Percentiles rank a stretch among this genome's conserved stretches.
Conservation (phyloP, 768 basidiomycete genomes). For the Cubamyces lactineus region DNA sequence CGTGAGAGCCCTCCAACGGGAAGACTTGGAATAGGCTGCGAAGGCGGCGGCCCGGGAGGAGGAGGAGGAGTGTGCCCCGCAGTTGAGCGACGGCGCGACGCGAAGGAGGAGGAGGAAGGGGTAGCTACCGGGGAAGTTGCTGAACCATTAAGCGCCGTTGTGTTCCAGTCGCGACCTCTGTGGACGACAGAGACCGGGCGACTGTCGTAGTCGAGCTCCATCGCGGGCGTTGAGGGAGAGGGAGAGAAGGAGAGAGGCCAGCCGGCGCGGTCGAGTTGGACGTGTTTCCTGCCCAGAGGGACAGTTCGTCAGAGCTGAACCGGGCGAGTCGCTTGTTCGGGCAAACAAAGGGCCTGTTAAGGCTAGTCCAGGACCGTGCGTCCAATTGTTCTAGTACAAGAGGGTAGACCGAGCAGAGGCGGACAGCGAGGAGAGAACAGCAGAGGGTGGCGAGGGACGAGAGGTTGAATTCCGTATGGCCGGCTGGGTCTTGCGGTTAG, state of each 20-base stretch:
- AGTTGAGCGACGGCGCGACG: constrained; percentile 69
- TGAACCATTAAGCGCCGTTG: constrained; percentile 21
- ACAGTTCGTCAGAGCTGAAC: constrained; percentile 21
- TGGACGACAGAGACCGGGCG: constrained; percentile 31
- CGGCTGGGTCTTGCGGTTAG: constrained; percentile 10
- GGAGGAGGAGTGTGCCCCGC: constrained; percentile 54
- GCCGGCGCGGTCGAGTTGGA: constrained; percentile 4
- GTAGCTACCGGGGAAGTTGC: constrained; percentile 22
- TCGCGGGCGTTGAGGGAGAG: constrained; percentile 14
- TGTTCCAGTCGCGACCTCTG: constrained; percentile 30
- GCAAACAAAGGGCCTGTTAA: constrained; percentile 27
- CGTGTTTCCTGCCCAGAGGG: constrained; percentile 7
- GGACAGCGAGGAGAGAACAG: constrained; percentile 6
- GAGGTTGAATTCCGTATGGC: constrained; percentile 10
- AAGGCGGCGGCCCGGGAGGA: constrained; percentile 73
- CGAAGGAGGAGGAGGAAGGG: constrained; percentile 32
- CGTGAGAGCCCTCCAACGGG: constrained; percentile 44
- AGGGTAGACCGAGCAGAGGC: not conserved
- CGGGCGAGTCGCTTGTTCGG: constrained; percentile 26
- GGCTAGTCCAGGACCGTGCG: constrained; percentile 21
- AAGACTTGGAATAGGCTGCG: constrained; percentile 71
- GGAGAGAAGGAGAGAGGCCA: not conserved
- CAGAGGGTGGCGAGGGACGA: constrained; percentile 1
- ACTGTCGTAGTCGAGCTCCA: constrained; percentile 33
- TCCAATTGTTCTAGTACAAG: constrained; percentile 9